Evolutionary conservation across 1,284 basidiomycete species (phyloP), one percentile per base, ranked within the genome.

Genomic region (Cerioporus squamosus): DNA sequence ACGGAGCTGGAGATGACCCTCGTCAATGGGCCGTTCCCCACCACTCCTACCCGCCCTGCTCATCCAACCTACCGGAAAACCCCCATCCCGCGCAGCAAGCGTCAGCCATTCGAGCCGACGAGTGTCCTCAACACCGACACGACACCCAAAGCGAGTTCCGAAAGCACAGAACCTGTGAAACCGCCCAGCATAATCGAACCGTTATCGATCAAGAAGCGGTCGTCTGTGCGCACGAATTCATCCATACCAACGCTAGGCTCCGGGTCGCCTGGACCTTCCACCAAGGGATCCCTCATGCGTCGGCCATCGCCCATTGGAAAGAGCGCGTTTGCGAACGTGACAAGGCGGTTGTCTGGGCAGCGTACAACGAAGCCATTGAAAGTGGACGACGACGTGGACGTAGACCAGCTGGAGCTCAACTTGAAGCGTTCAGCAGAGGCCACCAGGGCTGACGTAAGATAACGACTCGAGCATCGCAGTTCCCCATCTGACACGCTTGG

Each of bases 141-240:
- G 29, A 83, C 80, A 0, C 83, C 84, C 7, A 85, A 77, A 65
- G 69, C 74, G 29, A 54, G 68, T 22, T 64, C 66, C 23, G 44
- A 36, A 18, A 9, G 54, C 29, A 22, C 49, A 7, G 62, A 59
- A 22, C 43, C 52, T 9, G 15, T 29, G 56, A 59, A 50, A 44
- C 60, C 40, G 49, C 65, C 61, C 26, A 61, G 56, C 44, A 57
- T 36, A 43, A 58, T 91, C 26, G 89, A 90, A 66, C 91, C 91
- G 9, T 75, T 93, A 55, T 88, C 86, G 1, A 92, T 93, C 69
- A 91, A 88, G 78, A 92, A 93, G 77, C 92, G 91, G 73, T 76
- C 81, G 3, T 88, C 87, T 5, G 76, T 82, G 39, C 80, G 82
- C 42, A 76, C 74, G 44, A 71, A 72, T 55, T 40, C 55, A 20